A percentile compares a stretch with the other conserved stretches of the same genome.
Conservation (phyloP, 257 asterid genomes). For the Solanum habrochaites region DNA sequence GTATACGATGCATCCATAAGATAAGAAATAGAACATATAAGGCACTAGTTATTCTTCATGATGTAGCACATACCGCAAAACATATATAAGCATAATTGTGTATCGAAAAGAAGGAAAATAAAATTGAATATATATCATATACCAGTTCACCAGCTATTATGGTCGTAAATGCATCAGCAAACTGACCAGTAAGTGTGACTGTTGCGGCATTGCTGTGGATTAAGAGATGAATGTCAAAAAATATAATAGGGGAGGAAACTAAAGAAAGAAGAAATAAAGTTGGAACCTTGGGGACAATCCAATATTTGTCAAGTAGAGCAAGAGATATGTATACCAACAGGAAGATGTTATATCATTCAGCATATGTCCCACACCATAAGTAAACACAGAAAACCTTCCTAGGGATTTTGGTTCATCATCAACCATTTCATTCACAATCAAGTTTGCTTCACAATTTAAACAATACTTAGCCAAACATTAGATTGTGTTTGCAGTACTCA, state of each 20-base stretch:
- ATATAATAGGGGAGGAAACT: too few relatives aligned
- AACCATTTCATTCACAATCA: slow-evolving; percentile 16
- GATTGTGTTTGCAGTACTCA: too few relatives aligned
- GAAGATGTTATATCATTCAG: slow-evolving; percentile 88
- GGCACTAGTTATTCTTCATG: not conserved
- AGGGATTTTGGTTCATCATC: slow-evolving; percentile 38
- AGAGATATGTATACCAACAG: slow-evolving; percentile 95
- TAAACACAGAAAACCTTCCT: slow-evolving; percentile 43
- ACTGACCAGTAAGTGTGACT: slow-evolving; percentile 80
- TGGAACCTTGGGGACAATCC: slow-evolving; percentile 76
- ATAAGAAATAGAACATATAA: not conserved
- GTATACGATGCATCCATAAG: not conserved
- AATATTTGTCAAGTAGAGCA: slow-evolving; percentile 75
- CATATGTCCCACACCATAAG: slow-evolving; percentile 89
- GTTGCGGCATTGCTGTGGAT: slow-evolving; percentile 62
- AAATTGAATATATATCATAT: slow-evolving; percentile 12
- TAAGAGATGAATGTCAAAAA: not conserved
- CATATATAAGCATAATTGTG: not conserved
- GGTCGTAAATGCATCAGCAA: slow-evolving; percentile 79
- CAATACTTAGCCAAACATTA: too few relatives aligned
- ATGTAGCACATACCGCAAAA: not conserved
- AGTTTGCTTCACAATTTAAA: too few relatives aligned
- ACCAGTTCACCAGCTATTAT: slow-evolving; percentile 85
- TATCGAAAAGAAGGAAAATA: not conserved
- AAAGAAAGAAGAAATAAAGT: not conserved